Conservation (phyloP, 2,329 filamentous ascomycete species). For the Xylogone sp. region DNA sequence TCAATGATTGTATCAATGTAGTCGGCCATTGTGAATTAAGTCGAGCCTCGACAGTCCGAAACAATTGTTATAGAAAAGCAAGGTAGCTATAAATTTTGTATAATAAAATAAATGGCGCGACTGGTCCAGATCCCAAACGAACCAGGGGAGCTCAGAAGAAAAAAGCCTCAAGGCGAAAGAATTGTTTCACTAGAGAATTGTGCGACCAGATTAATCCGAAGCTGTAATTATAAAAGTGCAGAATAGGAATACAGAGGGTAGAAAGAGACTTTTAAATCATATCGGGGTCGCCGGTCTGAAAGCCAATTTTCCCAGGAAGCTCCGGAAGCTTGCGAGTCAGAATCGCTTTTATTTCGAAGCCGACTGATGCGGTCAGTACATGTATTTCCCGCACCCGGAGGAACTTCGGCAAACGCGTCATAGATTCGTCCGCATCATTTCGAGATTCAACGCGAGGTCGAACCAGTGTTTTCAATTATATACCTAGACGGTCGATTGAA, state of each 20-base stretch:
- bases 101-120: not conserved
- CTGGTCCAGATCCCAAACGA: too few species aligned
- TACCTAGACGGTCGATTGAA: too few species aligned
- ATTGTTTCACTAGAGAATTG: too few species aligned
- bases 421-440: not conserved
- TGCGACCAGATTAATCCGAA: too few species aligned
- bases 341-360: not conserved
- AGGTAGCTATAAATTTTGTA: not conserved
- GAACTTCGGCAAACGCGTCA: conserved; percentile 14
- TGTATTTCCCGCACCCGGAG: conserved; percentile 2
- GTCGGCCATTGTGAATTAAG: not conserved
- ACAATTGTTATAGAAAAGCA: not conserved
- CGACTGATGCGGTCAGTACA: not conserved
- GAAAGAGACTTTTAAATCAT: not conserved
- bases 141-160: too few species aligned
- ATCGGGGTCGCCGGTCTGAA: not conserved
- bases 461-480: too few species aligned
- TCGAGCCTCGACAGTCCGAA: not conserved
- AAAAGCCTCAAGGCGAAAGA: too few species aligned
- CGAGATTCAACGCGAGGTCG: too few species aligned
- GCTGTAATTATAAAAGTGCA: too few species aligned
- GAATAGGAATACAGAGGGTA: not conserved
- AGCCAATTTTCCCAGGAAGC: not conserved
- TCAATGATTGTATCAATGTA: not conserved
- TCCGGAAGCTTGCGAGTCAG: not conserved